phyloP scores from a whole-genome alignment of 2,329 filamentous ascomycete genomes.

The Raffaelea ambrosiae region DNA sequence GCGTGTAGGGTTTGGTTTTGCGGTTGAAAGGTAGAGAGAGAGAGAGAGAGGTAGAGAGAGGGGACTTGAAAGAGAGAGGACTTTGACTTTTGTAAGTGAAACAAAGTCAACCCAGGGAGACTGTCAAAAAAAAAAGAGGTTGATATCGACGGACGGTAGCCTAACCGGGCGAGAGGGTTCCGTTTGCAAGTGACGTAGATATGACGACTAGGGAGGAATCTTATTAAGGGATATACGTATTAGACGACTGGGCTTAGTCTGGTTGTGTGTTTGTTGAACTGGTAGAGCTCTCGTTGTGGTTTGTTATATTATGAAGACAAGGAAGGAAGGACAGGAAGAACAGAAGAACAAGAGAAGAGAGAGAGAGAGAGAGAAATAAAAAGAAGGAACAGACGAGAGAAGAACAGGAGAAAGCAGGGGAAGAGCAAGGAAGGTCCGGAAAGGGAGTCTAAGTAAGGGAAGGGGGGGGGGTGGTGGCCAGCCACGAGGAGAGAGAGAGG shows the following conservation, averaged over 20 bases:
- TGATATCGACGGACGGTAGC: too few relatives aligned
- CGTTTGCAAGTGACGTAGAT: too few relatives aligned
- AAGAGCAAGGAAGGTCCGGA: background rate
- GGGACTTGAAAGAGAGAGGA: background rate
- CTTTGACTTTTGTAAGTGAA: too few relatives aligned
- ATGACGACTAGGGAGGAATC: background rate
- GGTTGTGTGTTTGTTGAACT: too few relatives aligned
- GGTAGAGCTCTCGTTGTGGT: background rate
- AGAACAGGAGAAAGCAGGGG: background rate
- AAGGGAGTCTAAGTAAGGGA: background rate
- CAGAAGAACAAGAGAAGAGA: background rate
- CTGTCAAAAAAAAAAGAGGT: too few relatives aligned
- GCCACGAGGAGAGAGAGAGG: too few relatives aligned
- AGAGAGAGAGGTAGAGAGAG: background rate
- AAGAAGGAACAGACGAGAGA: background rate
- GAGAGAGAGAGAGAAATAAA: background rate
- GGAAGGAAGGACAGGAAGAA: background rate
- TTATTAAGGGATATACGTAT: conserved; percentile 1
- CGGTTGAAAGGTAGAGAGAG: background rate
- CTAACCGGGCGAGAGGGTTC: too few relatives aligned
- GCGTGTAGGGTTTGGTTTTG: background rate
- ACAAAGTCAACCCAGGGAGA: too few relatives aligned
- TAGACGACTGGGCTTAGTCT: too few relatives aligned
- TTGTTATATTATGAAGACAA: background rate
- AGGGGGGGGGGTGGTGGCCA: too few relatives aligned